Evolutionary conservation across 1,284 basidiomycete genomes (phyloP), one percentile per base, ranked within the genome.

Genomic region (Afroboletus lepidellus): DNA sequence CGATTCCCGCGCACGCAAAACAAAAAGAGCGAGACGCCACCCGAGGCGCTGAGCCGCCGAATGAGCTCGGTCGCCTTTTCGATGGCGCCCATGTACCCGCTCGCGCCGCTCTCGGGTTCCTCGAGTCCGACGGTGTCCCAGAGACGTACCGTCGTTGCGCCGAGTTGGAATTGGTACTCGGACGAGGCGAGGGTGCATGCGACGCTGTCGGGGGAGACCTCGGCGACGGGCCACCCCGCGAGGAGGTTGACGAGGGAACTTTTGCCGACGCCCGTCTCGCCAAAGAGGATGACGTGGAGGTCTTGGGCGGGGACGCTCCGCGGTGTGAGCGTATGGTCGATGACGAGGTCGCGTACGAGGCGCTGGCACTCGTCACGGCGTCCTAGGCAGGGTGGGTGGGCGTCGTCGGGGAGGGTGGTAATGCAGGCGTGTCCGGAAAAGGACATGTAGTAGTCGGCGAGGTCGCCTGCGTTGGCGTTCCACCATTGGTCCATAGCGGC

Each of bases 41-140:
- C 69, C 9, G 52, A 52, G 11, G 34, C 41, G 1, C 61, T 54
- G 34, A 76, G 46, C 4, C 54, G 57, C 11, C 46, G 55, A 20
- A 76, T 57, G 24, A 76, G 58, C 16, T 60, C 48, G 21, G 62
- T 66, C 25, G 74, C 66, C 34, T 63, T 58, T 16, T 64, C 60
- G 34, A 76, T 64, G 5, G 70, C 67, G 1, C 67, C 50, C 53
- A 57, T 30, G 57, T 65, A 53, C 56, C 63, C 42, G 37, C 60
- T 38, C 46, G 57, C 13, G 13, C 57, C 18, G 53, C 53, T 20
- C 18, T 63, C 59, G 5, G 68, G 66, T 39, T 76, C 73, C 34
- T 72, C 59, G 7, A 76, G 56, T 15, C 74, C 75, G n/a, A n/a
- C n/a, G n/a, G n/a, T 64, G 18, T 65, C 63, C 61, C 65, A 65